Evolutionary conservation across 371 early-diverging fungal species (phyloP).

Genomic region (Chytridium lagenaria): DNA sequence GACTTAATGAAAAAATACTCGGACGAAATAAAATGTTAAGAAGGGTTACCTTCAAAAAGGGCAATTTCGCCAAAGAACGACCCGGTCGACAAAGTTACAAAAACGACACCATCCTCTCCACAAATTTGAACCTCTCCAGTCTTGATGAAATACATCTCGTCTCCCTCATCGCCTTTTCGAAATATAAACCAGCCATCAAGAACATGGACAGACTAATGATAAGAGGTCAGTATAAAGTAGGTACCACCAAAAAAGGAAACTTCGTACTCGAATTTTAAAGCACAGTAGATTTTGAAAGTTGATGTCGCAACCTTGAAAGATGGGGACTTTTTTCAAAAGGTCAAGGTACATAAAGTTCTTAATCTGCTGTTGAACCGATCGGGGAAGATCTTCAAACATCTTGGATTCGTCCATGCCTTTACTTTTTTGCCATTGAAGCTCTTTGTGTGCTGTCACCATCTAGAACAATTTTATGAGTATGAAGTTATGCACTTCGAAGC

Average conservation of each 20-base stretch:
- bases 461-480: too few relatives aligned
- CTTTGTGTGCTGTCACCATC: slow-evolving; percentile 45
- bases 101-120: slow-evolving; percentile 34
- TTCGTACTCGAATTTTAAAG: slow-evolving; percentile 43
- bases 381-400: slow-evolving; percentile 46
- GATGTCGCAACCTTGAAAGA: slow-evolving; percentile 39
- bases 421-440: slow-evolving; percentile 44
- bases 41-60: slow-evolving; percentile 42
- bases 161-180: slow-evolving; percentile 48
- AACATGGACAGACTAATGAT: slow-evolving; percentile 37
- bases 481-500: too few relatives aligned
- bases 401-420: slow-evolving; percentile 47
- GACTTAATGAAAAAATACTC: neutral
- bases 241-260: slow-evolving; percentile 8
- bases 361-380: slow-evolving; percentile 46
- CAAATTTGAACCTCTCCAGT: slow-evolving; percentile 43
- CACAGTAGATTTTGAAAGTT: slow-evolving; percentile 40
- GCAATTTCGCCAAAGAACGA: slow-evolving; percentile 52
- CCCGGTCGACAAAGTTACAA: slow-evolving; percentile 37
- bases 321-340: slow-evolving; percentile 43
- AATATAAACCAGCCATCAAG: slow-evolving; percentile 45
- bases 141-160: slow-evolving; percentile 51
- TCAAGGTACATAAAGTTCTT: slow-evolving; percentile 49
- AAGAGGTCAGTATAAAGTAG: neutral
- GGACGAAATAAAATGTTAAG: neutral